phyloP scores from a whole-genome alignment of 2,329 filamentous ascomycete genomes.

The Aspergillus ustus region DNA sequence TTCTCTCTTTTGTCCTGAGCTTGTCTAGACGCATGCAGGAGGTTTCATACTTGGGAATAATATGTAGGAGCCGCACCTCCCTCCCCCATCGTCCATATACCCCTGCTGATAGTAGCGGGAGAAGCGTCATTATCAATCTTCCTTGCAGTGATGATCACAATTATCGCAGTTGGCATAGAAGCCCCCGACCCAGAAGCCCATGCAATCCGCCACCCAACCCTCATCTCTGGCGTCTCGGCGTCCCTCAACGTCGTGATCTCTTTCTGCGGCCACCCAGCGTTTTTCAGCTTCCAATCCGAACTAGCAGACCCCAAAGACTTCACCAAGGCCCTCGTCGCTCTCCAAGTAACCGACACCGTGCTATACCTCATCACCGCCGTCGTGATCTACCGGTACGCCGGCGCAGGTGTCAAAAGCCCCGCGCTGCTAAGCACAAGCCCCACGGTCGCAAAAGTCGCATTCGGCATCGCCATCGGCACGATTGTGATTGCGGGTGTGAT shows the following conservation, averaged over 20 bases:
- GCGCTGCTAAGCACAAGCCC: neutral
- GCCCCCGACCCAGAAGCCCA: neutral
- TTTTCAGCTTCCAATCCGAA: neutral
- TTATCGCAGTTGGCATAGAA: neutral
- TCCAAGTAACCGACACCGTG: neutral
- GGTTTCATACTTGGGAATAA: neutral
- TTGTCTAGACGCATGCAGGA: neutral
- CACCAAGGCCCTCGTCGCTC: neutral
- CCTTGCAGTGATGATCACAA: neutral
- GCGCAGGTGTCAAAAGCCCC: neutral
- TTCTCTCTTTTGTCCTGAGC: constrained; percentile 18
- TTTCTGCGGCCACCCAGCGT: neutral
- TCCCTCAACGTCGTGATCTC: neutral
- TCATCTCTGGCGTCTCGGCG: neutral
- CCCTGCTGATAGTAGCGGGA: neutral
- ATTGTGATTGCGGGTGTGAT: neutral
- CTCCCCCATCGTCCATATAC: too few species aligned
- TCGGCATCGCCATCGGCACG: neutral
- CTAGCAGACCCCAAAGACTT: neutral
- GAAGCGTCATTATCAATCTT: neutral
- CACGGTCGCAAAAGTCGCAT: neutral
- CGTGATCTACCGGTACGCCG: neutral
- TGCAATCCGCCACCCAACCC: neutral
- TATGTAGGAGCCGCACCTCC: neutral
- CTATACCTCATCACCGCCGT: neutral